Evolutionary conservation across 495 filamentous ascomycete genomes (phyloP), one percentile per base, ranked within the genome.

Genomic region (Penicillium manginii): DNA sequence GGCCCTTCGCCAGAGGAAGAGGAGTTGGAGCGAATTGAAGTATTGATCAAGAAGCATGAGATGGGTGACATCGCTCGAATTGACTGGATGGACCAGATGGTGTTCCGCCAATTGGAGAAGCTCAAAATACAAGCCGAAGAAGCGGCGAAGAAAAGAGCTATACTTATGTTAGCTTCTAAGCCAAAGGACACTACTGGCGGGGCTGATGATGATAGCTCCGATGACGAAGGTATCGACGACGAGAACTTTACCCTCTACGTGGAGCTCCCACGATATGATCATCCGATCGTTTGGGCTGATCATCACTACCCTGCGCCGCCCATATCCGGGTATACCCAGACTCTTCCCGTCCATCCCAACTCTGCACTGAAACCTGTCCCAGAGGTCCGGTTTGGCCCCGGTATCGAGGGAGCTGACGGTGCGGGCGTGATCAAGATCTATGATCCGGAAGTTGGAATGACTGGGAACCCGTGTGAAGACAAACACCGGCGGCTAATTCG

Each of bases 41-140:
- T 85, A 52, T 66, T 97, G 47, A 89, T 99, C 64, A 99, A 99
- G 77, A 96, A 97, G 71, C 96, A 97, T 64, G 94, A 99, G 69
- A 94, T 97, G 87, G 91, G 91, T 21, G 93, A 98, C 64, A 93
- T 99, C 14, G 87, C 90, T 3, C 83, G 90, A 15, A 88, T 94
- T 45, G 92, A 96, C 68, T 98, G 94, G 94, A 83, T 99, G 50
- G 94, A 99, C 68, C 88, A 92, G 60, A 79, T 98, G 57, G 91
- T 96, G 7, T 97, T 96, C 67, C 88, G 92, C 39, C 87, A 87
- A 43, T 80, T 94, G 50, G 92, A 96, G 72, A 92, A 88, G 75
- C 82, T 86, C 54, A 86, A 88, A 50, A 65, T 83, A 7, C 82
- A 85, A 59, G 82, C 85, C 12, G 77, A 76, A 55, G 74, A 76